Evolutionary conservation across 2,329 filamentous ascomycete species (phyloP).

Genomic region (Polychaeton citri): DNA sequence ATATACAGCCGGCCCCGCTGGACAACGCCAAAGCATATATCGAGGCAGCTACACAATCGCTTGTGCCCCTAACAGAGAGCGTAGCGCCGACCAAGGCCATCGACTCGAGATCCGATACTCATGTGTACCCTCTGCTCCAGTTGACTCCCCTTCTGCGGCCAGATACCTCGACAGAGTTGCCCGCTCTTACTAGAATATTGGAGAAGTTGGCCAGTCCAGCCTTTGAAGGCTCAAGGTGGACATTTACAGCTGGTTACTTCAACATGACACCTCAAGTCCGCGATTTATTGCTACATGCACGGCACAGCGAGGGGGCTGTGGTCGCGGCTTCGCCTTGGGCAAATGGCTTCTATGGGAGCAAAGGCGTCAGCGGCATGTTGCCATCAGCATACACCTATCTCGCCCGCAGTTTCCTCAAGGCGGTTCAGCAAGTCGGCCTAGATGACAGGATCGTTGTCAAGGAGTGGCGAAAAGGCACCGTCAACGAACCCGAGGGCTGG

Average conservation of each 20-base stretch:
- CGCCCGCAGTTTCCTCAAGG: conserved; percentile 64
- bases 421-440: conserved; percentile 39
- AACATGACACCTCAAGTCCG: conserved; percentile 84
- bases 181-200: conserved; percentile 63
- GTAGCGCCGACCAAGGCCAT: conserved; percentile 8
- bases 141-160: conserved; percentile 72
- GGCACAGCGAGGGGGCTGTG: conserved; percentile 59
- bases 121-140: conserved; percentile 76
- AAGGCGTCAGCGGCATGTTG: conserved; percentile 77
- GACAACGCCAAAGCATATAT: conserved; percentile 58
- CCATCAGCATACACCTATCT: conserved; percentile 88
- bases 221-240: conserved; percentile 67
- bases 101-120: conserved; percentile 44
- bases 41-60: conserved; percentile 48
- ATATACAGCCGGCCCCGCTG: conserved; percentile 63
- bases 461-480: conserved; percentile 77
- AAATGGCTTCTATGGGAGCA: conserved; percentile 87
- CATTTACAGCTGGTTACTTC: conserved; percentile 96
- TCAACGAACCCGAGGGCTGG: conserved; percentile 75
- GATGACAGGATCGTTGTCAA: conserved; percentile 55
- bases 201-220: conserved; percentile 47
- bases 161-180: conserved; percentile 78
- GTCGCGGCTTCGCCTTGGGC: conserved; percentile 87
- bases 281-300: conserved; percentile 61
- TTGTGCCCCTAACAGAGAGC: conserved; percentile 52